Conservation (phyloP, 2,329 filamentous ascomycete genomes). For the Neofusicoccum umdonicola region DNA sequence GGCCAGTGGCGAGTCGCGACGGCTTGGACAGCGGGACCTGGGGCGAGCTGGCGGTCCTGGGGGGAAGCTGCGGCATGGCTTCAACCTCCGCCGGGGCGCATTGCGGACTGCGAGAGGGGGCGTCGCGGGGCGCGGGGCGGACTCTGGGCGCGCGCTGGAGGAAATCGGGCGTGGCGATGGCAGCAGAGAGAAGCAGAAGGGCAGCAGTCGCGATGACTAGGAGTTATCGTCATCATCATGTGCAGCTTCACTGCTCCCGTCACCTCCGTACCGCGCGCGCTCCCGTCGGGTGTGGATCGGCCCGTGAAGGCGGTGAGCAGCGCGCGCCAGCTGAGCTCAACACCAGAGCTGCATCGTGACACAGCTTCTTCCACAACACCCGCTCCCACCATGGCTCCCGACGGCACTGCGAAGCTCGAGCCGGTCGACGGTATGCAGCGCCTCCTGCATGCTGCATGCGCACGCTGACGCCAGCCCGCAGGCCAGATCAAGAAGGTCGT, state of each 20-base stretch:
- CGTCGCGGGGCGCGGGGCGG: not conserved
- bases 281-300: conserved; percentile 10
- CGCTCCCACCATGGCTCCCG: conserved; percentile 9
- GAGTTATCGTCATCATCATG: conserved; percentile 12
- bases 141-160: not conserved
- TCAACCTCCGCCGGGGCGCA: conserved; percentile 16
- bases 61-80: conserved; percentile 16
- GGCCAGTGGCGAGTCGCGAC: not conserved
- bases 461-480: conserved; percentile 23
- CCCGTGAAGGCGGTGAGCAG: conserved; percentile 9
- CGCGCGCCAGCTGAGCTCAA: conserved; percentile 5
- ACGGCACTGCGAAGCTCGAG: not conserved
- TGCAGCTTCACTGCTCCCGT: not conserved
- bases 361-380: not conserved
- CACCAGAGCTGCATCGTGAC: conserved; percentile 11
- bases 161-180: not conserved
- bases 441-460: conserved; percentile 1
- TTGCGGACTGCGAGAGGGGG: conserved; percentile 5
- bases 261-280: conserved; percentile 5
- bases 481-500: conserved; percentile 60
- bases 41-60: conserved; percentile 11
- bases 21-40: conserved; percentile 9
- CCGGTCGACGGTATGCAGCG: conserved; percentile 29
- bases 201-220: not conserved
- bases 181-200: not conserved